These are phyloP conservation scores for Exophiala sp. DNA, from an alignment of 2,329 filamentous ascomycete genomes.

Conservation along the genomic window DNA sequence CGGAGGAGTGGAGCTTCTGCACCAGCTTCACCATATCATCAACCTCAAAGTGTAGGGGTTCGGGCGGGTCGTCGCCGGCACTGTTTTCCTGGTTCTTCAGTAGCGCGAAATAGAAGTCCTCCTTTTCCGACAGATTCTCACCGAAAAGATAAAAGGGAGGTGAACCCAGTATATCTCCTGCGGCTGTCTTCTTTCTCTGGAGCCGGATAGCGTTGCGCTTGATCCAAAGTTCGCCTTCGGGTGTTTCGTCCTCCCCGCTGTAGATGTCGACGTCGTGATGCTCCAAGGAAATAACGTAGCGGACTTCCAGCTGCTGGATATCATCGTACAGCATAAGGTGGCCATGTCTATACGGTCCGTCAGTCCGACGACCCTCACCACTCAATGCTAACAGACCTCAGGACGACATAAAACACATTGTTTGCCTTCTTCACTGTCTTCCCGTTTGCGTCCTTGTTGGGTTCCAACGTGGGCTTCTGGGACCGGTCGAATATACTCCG, in stretches of 20 bases:
- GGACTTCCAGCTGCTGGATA: conserved; percentile 87
- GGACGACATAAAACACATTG: conserved; percentile 88
- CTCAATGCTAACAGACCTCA: conserved; percentile 55
- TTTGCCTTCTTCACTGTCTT: conserved; percentile 54
- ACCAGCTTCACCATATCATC: conserved; percentile 85
- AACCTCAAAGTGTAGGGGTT: conserved; percentile 70
- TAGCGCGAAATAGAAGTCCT: conserved; percentile 95
- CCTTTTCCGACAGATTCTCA: conserved; percentile 91
- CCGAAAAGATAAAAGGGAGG: conserved; percentile 93
- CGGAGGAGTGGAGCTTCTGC: conserved; percentile 81
- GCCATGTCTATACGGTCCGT: conserved; percentile 59
- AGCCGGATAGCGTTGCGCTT: conserved; percentile 87
- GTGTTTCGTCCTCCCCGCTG: conserved; percentile 69
- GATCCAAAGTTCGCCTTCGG: conserved; percentile 91
- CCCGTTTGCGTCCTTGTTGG: conserved; percentile 41
- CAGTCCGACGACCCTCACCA: conserved; percentile 2
- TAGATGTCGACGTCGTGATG: conserved; percentile 83
- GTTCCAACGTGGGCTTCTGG: conserved; percentile 50
- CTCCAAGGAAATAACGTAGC: conserved; percentile 87
- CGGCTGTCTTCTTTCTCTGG: conserved; percentile 54
- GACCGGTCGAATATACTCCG: conserved; percentile 88
- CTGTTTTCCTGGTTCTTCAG: conserved; percentile 73
- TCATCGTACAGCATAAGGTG: conserved; percentile 98
- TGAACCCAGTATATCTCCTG: conserved; percentile 53
- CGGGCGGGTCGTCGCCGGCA: conserved; percentile 54